phyloP scores from a whole-genome alignment of 257 asterid species.

The Fraxinus cuspidata region DNA sequence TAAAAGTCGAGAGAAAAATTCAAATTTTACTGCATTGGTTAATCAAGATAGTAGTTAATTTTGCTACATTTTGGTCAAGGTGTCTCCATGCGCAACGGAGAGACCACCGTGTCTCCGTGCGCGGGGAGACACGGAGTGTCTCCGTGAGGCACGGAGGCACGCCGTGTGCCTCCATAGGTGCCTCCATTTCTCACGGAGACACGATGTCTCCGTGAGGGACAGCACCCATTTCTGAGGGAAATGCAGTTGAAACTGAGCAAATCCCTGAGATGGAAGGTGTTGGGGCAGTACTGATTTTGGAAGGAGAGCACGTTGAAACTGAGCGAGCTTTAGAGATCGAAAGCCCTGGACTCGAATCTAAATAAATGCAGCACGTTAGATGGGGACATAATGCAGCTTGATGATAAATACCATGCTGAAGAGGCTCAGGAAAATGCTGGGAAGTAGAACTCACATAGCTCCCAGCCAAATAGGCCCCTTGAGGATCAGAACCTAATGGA shows the following conservation, averaged over 20 bases:
- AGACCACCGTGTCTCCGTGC: too few species aligned
- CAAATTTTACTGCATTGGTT: too few species aligned
- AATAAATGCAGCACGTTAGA: slow-evolving; percentile 38
- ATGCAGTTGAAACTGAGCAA: slow-evolving; percentile 59
- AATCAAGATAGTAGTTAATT: too few species aligned
- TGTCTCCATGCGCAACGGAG: too few species aligned
- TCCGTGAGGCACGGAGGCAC: too few species aligned
- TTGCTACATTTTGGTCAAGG: too few species aligned
- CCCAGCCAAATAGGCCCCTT: slow-evolving; percentile 29
- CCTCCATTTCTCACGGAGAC: too few species aligned
- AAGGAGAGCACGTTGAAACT: slow-evolving; percentile 53
- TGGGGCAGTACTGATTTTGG: slow-evolving; percentile 38
- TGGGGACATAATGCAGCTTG: slow-evolving; percentile 56
- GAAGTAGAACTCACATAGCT: slow-evolving; percentile 28
- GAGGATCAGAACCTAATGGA: slow-evolving; percentile 36
- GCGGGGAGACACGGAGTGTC: too few species aligned
- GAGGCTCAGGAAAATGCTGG: slow-evolving; percentile 37
- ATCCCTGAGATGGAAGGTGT: slow-evolving; percentile 55
- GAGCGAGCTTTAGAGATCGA: slow-evolving; percentile 68
- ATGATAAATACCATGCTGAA: slow-evolving; percentile 33
- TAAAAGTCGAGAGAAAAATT: too few species aligned
- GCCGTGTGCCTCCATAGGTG: too few species aligned
- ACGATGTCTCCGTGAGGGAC: too few species aligned
- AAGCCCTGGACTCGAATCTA: slow-evolving; percentile 51
- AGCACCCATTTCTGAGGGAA: slow-evolving; percentile 44